Conservation (phyloP, 345 rosid species). For the Erucastrum elatum region DNA sequence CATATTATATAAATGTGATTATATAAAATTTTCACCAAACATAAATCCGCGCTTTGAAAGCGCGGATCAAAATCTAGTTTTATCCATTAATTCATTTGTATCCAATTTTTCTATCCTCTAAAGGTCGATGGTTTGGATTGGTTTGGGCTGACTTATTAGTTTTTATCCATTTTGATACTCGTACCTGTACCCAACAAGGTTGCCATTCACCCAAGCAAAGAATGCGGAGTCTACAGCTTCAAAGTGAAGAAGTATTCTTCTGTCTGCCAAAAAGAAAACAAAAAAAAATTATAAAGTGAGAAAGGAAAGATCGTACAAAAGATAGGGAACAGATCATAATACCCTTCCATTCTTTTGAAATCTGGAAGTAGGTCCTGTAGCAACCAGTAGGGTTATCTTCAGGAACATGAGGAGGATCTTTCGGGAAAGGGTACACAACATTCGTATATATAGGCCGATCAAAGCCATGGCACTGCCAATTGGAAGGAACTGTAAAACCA, state of each 20-base stretch:
- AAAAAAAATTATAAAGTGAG: too few species aligned
- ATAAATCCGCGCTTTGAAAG: too few species aligned
- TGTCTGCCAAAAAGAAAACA: constrained; percentile 51
- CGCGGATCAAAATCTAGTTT: too few species aligned
- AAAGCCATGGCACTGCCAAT: constrained; percentile 98
- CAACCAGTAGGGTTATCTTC: constrained; percentile 94
- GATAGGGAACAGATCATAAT: constrained; percentile 7
- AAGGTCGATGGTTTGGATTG: too few species aligned
- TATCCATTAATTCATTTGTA: too few species aligned
- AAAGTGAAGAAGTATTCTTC: constrained; percentile 91
- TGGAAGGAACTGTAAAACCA: constrained; percentile 85
- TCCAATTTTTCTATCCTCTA: too few species aligned
- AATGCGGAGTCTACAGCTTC: constrained; percentile 99
- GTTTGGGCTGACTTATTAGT: too few species aligned
- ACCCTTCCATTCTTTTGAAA: constrained; percentile 91
- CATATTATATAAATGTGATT: too few species aligned
- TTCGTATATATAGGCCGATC: constrained; percentile 93
- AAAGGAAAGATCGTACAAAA: neutral
- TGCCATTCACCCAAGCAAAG: constrained; percentile 88
- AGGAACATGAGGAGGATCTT: constrained; percentile 85
- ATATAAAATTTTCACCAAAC: too few species aligned
- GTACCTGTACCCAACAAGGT: constrained; percentile 75
- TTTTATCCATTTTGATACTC: too few species aligned
- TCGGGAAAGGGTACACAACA: constrained; percentile 67
- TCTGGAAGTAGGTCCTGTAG: constrained; percentile 77